Evolutionary conservation across 495 filamentous ascomycete species (phyloP).

Genomic region (Astrocystis sublimbata): DNA sequence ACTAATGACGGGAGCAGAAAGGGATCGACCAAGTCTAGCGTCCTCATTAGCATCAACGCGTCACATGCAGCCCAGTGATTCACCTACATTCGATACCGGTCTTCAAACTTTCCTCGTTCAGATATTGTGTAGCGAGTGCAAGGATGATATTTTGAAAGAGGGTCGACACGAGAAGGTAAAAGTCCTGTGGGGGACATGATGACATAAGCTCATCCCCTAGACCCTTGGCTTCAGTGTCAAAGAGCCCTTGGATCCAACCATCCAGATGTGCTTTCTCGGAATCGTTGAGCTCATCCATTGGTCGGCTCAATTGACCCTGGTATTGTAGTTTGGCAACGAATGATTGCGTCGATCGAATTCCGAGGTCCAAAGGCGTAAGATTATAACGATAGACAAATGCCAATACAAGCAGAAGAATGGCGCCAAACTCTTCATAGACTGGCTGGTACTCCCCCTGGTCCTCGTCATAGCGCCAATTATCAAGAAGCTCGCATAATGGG

Average conservation of each 20-base stretch:
- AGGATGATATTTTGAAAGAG: slow-evolving; percentile 82
- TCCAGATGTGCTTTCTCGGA: slow-evolving; percentile 76
- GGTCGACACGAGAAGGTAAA: slow-evolving; percentile 87
- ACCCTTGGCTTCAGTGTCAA: slow-evolving; percentile 75
- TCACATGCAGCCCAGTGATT: background rate
- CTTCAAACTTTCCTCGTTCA: slow-evolving; percentile 81
- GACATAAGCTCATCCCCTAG: slow-evolving; percentile 83
- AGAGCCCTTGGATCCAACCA: slow-evolving; percentile 85
- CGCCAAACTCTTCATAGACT: slow-evolving; percentile 94
- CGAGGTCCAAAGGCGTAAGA: slow-evolving; percentile 68
- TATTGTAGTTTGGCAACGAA: slow-evolving; percentile 79
- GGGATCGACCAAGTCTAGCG: slow-evolving; percentile 76
- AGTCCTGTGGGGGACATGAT: slow-evolving; percentile 87
- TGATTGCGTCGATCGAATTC: slow-evolving; percentile 57
- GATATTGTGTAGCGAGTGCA: slow-evolving; percentile 66
- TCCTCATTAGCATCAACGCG: slow-evolving; percentile 13
- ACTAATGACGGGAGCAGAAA: slow-evolving; percentile 88
- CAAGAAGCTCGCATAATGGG: slow-evolving; percentile 80
- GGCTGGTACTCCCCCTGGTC: slow-evolving; percentile 95
- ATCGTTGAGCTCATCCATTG: slow-evolving; percentile 65
- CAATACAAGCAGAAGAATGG: slow-evolving; percentile 78
- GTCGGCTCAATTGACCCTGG: slow-evolving; percentile 59
- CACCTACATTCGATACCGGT: slow-evolving; percentile 82
- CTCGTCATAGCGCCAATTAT: slow-evolving; percentile 91
- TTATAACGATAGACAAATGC: slow-evolving; percentile 84